A percentile compares a stretch with the other conserved stretches of the same genome.
Evolutionary conservation across 495 filamentous ascomycete genomes (phyloP).

Genomic region (Aspergillus cristatus): DNA sequence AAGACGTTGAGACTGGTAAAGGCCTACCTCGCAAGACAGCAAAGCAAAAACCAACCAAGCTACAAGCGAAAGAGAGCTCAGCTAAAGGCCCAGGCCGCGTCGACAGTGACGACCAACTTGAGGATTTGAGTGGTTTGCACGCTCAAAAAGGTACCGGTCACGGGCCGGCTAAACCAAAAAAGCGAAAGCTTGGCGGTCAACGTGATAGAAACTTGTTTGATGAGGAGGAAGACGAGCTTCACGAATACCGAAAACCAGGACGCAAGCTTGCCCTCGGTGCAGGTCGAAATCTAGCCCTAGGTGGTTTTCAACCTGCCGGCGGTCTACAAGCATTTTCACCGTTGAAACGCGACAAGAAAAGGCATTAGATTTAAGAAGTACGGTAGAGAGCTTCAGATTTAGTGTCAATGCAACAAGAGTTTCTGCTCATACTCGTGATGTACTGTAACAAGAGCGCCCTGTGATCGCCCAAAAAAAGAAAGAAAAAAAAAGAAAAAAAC

Average conservation of each 20-base stretch:
- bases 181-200: conserved; percentile 59
- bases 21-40: too few relatives aligned
- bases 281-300: conserved; percentile 11
- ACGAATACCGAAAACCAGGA: conserved; percentile 22
- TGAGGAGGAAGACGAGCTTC: conserved; percentile 48
- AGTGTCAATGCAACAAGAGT: too few relatives aligned
- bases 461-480: too few relatives aligned
- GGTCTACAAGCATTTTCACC: conserved; percentile 58
- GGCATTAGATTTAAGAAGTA: too few relatives aligned
- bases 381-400: too few relatives aligned
- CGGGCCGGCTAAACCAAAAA: conserved; percentile 55
- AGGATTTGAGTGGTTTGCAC: background rate
- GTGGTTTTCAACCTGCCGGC: conserved; percentile 16
- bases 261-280: conserved; percentile 19
- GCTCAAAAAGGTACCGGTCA: conserved; percentile 17
- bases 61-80: background rate
- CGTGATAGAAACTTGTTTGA: conserved; percentile 63
- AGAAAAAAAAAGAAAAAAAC: conserved; percentile 1
- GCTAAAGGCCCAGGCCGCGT: background rate
- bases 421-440: too few relatives aligned
- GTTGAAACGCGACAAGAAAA: conserved; percentile 67
- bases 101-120: conserved; percentile 1
- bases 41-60: too few relatives aligned
- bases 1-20: too few relatives aligned
- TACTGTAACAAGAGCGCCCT: too few relatives aligned